Percentiles rank a stretch among this genome's conserved stretches.
phyloP scores from a whole-genome alignment of 352 stramenopile species.

The Plasmopara halstedii region DNA sequence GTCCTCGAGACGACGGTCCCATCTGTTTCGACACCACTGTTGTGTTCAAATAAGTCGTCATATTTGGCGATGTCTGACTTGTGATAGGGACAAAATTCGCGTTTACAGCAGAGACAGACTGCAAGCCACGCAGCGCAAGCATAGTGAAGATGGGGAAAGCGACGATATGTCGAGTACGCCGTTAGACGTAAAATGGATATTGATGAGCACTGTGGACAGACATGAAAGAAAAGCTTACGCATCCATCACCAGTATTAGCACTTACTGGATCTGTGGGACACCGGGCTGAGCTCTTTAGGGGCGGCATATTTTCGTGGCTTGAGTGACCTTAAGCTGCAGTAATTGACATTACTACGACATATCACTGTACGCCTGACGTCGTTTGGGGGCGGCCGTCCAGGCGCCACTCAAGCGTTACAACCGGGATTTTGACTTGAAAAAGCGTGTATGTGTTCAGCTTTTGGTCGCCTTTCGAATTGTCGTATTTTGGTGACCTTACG shows the following conservation, averaged over 20 bases:
- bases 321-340: slow-evolving; percentile 9
- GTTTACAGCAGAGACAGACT: slow-evolving; percentile 6
- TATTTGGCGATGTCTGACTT: not conserved
- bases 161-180: slow-evolving; percentile 13
- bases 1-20: slow-evolving; percentile 7
- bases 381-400: slow-evolving; percentile 2
- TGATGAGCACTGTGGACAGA: slow-evolving; percentile 10
- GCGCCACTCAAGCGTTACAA: slow-evolving; percentile 5
- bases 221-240: not conserved
- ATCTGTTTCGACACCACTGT: not conserved
- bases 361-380: slow-evolving; percentile 18
- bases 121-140: slow-evolving; percentile 16
- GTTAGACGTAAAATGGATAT: slow-evolving; percentile 40
- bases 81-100: not conserved
- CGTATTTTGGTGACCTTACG: not conserved
- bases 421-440: not conserved
- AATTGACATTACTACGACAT: slow-evolving; percentile 24
- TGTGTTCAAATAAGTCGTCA: not conserved
- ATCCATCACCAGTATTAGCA: not conserved
- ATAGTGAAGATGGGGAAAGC: slow-evolving; percentile 13
- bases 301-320: slow-evolving; percentile 21
- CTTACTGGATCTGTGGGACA: slow-evolving; percentile 2
- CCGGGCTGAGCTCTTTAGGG: slow-evolving; percentile 9
- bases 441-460: slow-evolving; percentile 12
- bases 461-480: slow-evolving; percentile 5